A percentile compares a stretch with the other conserved stretches of the same genome.
These are phyloP conservation scores for Camellia lanceoleosa DNA, from an alignment of 148 eudicot genomes.

Conservation along the genomic window DNA sequence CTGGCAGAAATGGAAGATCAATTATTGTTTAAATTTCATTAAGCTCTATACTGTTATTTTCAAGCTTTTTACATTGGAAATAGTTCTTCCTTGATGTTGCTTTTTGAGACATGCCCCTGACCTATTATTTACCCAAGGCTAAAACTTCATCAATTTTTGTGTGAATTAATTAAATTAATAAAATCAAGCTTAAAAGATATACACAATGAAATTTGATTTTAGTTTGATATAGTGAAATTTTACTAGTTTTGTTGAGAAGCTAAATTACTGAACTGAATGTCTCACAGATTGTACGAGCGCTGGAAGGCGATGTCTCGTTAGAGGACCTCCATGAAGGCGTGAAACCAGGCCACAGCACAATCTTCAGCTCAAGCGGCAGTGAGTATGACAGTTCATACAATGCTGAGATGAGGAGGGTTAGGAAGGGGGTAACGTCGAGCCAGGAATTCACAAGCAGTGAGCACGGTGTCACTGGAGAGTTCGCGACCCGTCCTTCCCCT, in stretches of 20 bases:
- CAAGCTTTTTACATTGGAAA: neutral
- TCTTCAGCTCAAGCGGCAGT: conserved; percentile 31
- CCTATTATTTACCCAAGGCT: too few species aligned
- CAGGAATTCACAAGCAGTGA: conserved; percentile 65
- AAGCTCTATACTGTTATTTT: neutral
- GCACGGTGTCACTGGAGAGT: conserved; percentile 15
- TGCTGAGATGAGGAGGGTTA: conserved; percentile 30
- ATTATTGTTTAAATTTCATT: neutral
- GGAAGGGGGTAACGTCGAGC: conserved; percentile 28
- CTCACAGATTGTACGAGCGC: conserved; percentile 65
- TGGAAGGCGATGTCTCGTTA: conserved; percentile 72
- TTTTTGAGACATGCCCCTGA: too few species aligned
- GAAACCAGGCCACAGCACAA: conserved; percentile 19
- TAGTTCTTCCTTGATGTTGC: neutral
- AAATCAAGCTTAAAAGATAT: too few species aligned
- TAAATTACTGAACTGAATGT: neutral
- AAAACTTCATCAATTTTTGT: too few species aligned
- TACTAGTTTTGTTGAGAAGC: neutral
- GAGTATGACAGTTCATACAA: conserved; percentile 42
- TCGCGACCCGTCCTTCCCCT: conserved; percentile 14
- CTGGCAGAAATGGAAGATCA: neutral
- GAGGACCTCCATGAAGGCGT: conserved; percentile 52
- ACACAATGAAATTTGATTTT: too few species aligned
- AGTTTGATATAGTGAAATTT: neutral
- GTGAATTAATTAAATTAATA: too few species aligned